Evolutionary conservation across 129 eudicot genomes (phyloP).

Genomic region (Apium graveolens): DNA sequence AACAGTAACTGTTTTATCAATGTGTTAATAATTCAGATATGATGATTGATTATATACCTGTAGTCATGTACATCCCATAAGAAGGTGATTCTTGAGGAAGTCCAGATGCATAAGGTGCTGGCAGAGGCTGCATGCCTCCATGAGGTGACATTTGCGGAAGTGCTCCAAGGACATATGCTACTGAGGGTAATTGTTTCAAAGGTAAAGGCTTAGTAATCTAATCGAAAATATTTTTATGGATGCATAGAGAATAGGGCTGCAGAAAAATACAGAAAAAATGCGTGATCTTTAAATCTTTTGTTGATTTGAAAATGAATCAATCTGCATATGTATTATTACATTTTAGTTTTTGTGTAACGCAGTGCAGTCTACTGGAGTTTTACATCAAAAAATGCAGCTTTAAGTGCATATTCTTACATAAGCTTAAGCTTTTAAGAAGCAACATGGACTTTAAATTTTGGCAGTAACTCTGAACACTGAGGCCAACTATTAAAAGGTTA

Average conservation of each 20-base stretch:
- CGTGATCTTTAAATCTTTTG: neutral
- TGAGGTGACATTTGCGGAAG: constrained; percentile 21
- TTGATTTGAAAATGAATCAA: neutral
- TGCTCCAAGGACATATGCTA: constrained; percentile 32
- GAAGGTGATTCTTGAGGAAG: constrained; percentile 6
- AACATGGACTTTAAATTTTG: too few relatives aligned
- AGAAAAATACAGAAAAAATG: neutral
- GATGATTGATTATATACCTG: constrained; percentile 4
- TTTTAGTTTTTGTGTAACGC: neutral
- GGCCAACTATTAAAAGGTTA: too few relatives aligned
- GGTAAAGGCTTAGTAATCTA: neutral
- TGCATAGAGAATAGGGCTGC: neutral
- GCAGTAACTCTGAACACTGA: too few relatives aligned
- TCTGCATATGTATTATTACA: neutral
- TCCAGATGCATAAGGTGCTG: constrained; percentile 19
- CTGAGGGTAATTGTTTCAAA: constrained; percentile 30
- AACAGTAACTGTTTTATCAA: neutral
- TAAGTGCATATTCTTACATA: too few relatives aligned
- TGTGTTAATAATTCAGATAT: neutral
- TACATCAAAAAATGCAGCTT: too few relatives aligned
- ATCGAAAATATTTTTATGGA: neutral
- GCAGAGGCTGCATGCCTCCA: constrained; percentile 18
- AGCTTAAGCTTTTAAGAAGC: neutral
- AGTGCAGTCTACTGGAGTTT: neutral
- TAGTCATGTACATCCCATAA: constrained; percentile 8